Conservation (phyloP, 2,329 filamentous ascomycete genomes). For the Coniella vitis region DNA sequence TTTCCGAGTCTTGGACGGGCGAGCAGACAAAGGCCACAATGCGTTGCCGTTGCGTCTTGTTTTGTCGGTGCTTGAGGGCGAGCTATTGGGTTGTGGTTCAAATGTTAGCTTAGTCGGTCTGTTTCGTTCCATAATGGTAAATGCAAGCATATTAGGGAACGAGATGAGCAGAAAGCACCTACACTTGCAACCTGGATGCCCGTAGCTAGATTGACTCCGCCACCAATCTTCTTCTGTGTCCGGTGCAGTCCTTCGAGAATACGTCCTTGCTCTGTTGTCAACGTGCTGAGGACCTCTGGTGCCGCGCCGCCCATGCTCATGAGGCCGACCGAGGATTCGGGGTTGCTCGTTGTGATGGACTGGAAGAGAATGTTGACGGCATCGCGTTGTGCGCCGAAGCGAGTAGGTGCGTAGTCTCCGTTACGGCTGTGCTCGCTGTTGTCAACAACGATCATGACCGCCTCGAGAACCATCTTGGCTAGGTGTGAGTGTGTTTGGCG, state of each 20-base stretch:
- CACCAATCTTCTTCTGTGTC: slow-evolving; percentile 85
- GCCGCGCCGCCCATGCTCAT: slow-evolving; percentile 99
- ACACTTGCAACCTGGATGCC: slow-evolving; percentile 93
- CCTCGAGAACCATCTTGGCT: slow-evolving; percentile 91
- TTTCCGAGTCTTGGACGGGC: slow-evolving; percentile 81
- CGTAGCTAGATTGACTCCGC: slow-evolving; percentile 80
- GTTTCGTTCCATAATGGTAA: slow-evolving; percentile 18
- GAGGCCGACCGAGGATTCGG: slow-evolving; percentile 91
- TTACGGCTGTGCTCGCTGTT: slow-evolving; percentile 99
- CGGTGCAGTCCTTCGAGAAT: slow-evolving; percentile 87
- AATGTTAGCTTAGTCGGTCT: not conserved
- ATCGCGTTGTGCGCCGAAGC: slow-evolving; percentile 94
- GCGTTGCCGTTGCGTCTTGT: slow-evolving; percentile 92
- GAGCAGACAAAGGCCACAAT: slow-evolving; percentile 98
- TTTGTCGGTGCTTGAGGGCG: slow-evolving; percentile 94
- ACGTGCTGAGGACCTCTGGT: slow-evolving; percentile 93
- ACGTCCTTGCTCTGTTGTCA: slow-evolving; percentile 94
- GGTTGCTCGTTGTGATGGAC: slow-evolving; percentile 89
- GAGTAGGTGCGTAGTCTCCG: slow-evolving; percentile 83
- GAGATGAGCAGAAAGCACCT: slow-evolving; percentile 31
- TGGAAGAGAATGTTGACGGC: slow-evolving; percentile 93
- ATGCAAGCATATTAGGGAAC: not conserved
- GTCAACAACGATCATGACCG: slow-evolving; percentile 98
- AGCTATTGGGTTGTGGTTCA: slow-evolving; percentile 47
- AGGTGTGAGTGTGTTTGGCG: slow-evolving; percentile 7